A percentile compares a stretch with the other conserved stretches of the same genome.
These are phyloP conservation scores for Rhizophora apiculata DNA, from an alignment of 345 rosid genomes.

Conservation along the genomic window DNA sequence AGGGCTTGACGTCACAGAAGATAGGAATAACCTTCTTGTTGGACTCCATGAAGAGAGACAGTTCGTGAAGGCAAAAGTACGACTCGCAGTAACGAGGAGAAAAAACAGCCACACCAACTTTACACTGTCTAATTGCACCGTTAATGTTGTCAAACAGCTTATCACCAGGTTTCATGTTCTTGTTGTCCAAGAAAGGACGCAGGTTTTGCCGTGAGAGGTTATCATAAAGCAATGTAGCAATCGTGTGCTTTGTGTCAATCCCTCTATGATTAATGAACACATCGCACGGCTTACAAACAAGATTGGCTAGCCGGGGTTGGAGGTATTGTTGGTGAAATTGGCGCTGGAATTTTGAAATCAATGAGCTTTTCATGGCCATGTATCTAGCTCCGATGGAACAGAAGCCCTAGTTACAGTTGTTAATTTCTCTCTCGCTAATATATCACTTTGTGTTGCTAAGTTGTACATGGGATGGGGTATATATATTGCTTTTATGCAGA, in stretches of 20 bases:
- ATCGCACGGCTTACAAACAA: constrained; percentile 29
- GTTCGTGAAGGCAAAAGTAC: constrained; percentile 62
- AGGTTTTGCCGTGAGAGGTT: constrained; percentile 38
- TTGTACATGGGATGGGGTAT: neutral
- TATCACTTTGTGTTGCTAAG: neutral
- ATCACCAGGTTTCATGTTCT: constrained; percentile 76
- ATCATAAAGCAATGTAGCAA: constrained; percentile 58
- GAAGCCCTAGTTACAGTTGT: neutral
- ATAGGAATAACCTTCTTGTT: constrained; percentile 65
- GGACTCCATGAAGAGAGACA: constrained; percentile 66
- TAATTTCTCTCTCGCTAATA: neutral
- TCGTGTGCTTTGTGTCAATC: constrained; percentile 57
- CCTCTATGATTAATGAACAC: constrained; percentile 79
- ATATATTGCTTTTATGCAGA: no score
- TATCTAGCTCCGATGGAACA: no score
- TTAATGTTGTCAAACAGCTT: constrained; percentile 61
- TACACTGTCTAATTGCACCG: constrained; percentile 42
- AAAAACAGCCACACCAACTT: constrained; percentile 54
- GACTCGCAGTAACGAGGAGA: constrained; percentile 65
- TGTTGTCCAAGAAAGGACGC: constrained; percentile 62
- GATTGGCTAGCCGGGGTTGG: constrained; percentile 13
- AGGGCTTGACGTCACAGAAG: constrained; percentile 71
- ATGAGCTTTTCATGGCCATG: constrained; percentile 25
- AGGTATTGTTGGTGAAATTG: constrained; percentile 5
- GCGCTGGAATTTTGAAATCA: constrained; percentile 16